Evolutionary conservation across 2,329 filamentous ascomycete genomes (phyloP).

Genomic region (Neocucurbitaria cava): DNA sequence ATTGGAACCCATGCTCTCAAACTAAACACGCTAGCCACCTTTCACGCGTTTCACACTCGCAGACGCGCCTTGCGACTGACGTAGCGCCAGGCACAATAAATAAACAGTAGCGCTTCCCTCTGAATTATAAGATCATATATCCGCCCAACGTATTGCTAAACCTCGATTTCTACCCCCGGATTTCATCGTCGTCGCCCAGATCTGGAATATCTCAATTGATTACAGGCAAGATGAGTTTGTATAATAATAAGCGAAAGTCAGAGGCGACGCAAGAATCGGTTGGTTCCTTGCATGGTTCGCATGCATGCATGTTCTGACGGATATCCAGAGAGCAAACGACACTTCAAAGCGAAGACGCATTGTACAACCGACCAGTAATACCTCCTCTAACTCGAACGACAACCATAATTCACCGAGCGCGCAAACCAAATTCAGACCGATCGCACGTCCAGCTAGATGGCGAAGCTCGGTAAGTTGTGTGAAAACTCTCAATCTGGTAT

Average conservation of each 20-base stretch:
- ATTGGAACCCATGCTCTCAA: conserved; percentile 6
- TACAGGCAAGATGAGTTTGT: neutral
- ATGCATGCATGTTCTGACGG: too few species aligned
- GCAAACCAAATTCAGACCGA: neutral
- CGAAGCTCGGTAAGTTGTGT: conserved; percentile 6
- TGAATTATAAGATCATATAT: neutral
- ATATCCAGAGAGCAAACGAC: conserved; percentile 3
- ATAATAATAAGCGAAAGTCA: neutral
- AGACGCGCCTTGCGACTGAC: conserved; percentile 8
- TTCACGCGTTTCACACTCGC: conserved; percentile 9
- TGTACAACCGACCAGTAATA: conserved; percentile 2
- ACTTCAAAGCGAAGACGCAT: conserved; percentile 5
- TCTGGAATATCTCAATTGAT: neutral
- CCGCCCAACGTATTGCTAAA: neutral
- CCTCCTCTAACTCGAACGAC: neutral
- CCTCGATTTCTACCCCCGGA: too few species aligned
- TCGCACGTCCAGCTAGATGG: conserved; percentile 12
- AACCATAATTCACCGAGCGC: neutral
- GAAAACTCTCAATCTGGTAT: neutral
- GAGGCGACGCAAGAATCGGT: conserved; percentile 5
- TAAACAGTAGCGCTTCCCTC: neutral
- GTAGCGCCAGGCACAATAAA: conserved; percentile 12
- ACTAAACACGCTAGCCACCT: conserved; percentile 16
- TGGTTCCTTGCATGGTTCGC: neutral
- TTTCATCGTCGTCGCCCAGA: too few species aligned